Base-by-base conservation (phyloP, 306 rosid species). In the Abrus precatorius region DNA sequence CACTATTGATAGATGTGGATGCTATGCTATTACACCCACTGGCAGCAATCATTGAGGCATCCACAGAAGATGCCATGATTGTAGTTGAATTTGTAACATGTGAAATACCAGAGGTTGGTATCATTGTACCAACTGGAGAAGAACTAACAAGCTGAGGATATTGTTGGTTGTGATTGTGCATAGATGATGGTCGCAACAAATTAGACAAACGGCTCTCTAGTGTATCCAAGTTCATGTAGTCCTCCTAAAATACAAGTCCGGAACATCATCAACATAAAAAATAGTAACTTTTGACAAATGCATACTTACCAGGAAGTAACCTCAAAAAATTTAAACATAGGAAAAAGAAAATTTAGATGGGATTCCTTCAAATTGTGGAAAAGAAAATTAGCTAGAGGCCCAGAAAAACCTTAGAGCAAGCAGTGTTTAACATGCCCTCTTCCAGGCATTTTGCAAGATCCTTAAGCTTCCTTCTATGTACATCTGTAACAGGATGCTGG, bases 21-120 rank as follows among this genome's bases (percentile, higher is more conserved):
- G 85, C 80, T 69, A 89, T 60, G 82, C 78, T 85, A 69, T 83
- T 84, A 83, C 85, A 56, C 49, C 92, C 95, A 66, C 88, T 81
- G 57, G 91, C 65, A 63, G 87, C 50, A 72, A 87, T 84, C 89
- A 89, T 69, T 13, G 94, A 89, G 84, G 94, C 75, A 40, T 90
- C 97, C 59, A 74, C 55, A 54, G 92, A 90, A 83, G 98, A 88
- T 10, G 92, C 50, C 69, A 81, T 91, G 56, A 74, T 81, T 89
- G 89, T 83, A 79, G 75, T 93, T 71, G 99, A 87, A 89, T 90
- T 92, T 82, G 91, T 87, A 83, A 83, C 76, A 73, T 90, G 93
- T 11, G 91, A 80, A 89, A 95, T 90, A 55, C 99, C 98, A 43
- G 99, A 97, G 5, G 99, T 95, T 14, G 99, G 97, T 87, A 93